Evolutionary conservation across 164 flowering plant species (phyloP), one percentile per base, ranked within the genome.

Genomic region (Liquidambar formosana): DNA sequence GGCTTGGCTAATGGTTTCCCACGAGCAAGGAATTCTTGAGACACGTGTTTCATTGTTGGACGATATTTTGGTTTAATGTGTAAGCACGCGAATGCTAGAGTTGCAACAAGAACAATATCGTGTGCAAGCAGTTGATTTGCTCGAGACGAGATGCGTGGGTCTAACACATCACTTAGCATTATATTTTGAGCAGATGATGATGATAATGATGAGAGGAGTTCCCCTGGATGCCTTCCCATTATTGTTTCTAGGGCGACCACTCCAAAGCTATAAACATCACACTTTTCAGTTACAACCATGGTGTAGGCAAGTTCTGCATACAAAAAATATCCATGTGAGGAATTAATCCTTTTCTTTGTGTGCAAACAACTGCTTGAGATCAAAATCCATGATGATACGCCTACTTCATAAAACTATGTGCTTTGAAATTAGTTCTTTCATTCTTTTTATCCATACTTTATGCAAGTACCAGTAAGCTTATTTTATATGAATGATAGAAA

Each of bases 11-110:
- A 22, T 49, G 64, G 60, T n/a, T 5, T 38, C 1, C 27, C 19
- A 6, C 28, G 47, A 47, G 15, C 28, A 8, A 4, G 18, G 49
- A 71, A 58, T 19, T 53, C 45, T 11, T 66, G 58, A 54, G 71
- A 75, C 16, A 74, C 69, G 0, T 14, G 23, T 18, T 65, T 22
- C 78, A 71, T 75, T 41, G 78, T 66, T 23, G 78, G 78, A 5
- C 78, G 59, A 23, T 18, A 57, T n/a, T 63, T 67, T 4, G 72
- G 78, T 0, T 71, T 13, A 27, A 68, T 1, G 1, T 48, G 15
- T 12, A 75, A 22, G 51, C 78, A 70, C 21, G 71, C 71, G 21
- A 75, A 48, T 47, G 78, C 74, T 9, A 66, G 0, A 1, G 27
- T 22, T 23, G 38, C 63, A 21, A 45, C 71, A 53, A 52, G 33